Base-by-base conservation (phyloP, 2,329 filamentous ascomycete species). In the Exophiala phaeomuriformis region DNA sequence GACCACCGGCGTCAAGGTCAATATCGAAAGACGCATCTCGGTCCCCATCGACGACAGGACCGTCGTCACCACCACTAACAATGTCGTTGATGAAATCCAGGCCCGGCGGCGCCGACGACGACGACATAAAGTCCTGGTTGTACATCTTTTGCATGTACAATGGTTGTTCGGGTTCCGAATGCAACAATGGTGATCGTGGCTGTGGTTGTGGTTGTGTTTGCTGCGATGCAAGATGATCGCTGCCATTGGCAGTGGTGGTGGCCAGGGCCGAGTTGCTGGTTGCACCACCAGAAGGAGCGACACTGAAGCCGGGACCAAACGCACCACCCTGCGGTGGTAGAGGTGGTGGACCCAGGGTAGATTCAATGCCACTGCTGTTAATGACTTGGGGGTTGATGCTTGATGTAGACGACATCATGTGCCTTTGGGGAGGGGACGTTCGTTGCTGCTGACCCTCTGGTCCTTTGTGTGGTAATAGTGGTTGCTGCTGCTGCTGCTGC, bases 1-100 rank as follows among this genome's bases (percentile, higher is more conserved):
- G 37, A 30, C 69, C 69, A 7, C 65, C 65, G 51, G 5, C 65
- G 61, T 65, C 27, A 64, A 67, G 59, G 66, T 66, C 40, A 59
- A 59, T 49, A 19, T 19, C 19, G 19, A 19, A 19, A 19, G 19
- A 19, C 19, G 19, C 19, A 19, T 19, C 19, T 19, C 19, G 19
- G 19, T 19, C 19, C 19, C 19, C 19, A 19, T 19, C 19, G 19
- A 19, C 19, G 19, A 19, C 19, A 19, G 19, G 19, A 19, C 19
- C 19, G 62, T 63, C 48, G 28, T 53, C 47, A n/a, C n/a, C 48
- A 27, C 30, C 30, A 10, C 36, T 63, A 33, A 49, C 63, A 66
- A 35, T 69, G 40, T 41, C 51, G 52, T 58, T 57, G 12, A 63
- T 48, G 43, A 61, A 63, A 37, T 62, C 61, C 56, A 62, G 57